Base-by-base conservation (phyloP, 2,329 filamentous ascomycete species). In the Cordyceps fumosorosea region DNA sequence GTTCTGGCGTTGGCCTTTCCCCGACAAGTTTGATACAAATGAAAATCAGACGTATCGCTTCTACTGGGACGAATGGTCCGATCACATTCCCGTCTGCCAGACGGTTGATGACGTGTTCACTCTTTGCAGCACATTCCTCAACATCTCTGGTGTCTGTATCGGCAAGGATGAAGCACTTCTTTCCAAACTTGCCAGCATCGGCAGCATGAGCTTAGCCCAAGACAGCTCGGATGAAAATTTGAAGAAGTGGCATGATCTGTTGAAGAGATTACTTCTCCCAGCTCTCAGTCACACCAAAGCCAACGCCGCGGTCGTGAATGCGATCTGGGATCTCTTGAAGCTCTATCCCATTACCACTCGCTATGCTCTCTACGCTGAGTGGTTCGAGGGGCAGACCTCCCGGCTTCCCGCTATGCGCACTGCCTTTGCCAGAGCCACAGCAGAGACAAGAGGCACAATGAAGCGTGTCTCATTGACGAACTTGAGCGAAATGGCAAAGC, bases 41-140 rank as follows among this genome's bases (percentile, higher is more conserved):
- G 90, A 92, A 67, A 87, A 88, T 22, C 82, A 83, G n/a, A 84
- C 89, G 58, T 98, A 97, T 73, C 86, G 89, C 40, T 98, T 96
- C 72, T 99, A 99, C 74, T 97, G 95, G 87, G 92, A 96, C 63
- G 95, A 98, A 68, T 99, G 95, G 95, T 83, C 87, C 2, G 93
- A 98, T 74, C 96, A 95, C 66, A 82, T 99, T 52, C 96, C 95
- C 0, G 78, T 96, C 22, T 99, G 95, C 71, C 93, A 96, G 72
- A 89, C 81, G 1, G 86, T 96, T 6, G 91, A 97, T 65, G 95
- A 99, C 71, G 83, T 99, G 16, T 95, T 98, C 73, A 87, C 88
- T 2, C 83, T 97, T 0, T 96, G 92, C 73, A 84, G 86, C 63
- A 93, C 91, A 1, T 82, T 99, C 24, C 79, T 97, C 52, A 96